Evolutionary conservation across 2,329 filamentous ascomycete species (phyloP), one percentile per base, ranked within the genome.

Genomic region (Meredithiella fracta): DNA sequence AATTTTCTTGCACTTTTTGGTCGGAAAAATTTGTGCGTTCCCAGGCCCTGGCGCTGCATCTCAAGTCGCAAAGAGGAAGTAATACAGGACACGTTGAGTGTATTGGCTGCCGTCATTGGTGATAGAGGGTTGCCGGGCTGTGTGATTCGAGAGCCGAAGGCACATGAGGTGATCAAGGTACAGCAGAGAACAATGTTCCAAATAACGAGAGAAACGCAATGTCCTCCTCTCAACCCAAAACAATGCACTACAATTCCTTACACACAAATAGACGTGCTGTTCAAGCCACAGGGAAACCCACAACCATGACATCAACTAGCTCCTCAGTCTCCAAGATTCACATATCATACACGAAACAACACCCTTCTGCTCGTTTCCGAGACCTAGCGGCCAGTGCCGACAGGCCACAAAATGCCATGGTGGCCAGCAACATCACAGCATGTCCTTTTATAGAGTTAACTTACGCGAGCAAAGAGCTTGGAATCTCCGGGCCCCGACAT

Each of bases 401-500:
- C 44, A 15, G 44, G 22, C 20, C 8, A 47, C 44, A 20, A 20
- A 47, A 47, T 20, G 22, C 20, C 44, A 47, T 23, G 44, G 44
- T 20, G 23, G 44, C 44, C 23, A 26, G 15, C 44, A 49, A 26
- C 23, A 49, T 49, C 22, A n/a, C 20, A 26, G 20, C 22, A 25
- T 26, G 22, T 4, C n/a, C 20, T 6, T 26, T 20, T 49, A 14
- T 25, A 22, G 50, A 26, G 22, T 38, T 11, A 52, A 70, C 77
- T 76, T 79, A 98, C 92, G 76, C 92, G 83, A 70, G 92, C 91
- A 76, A 98, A 98, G 73, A 98, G 83, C 80, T 96, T 97, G 73
- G 92, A 94, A 81, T 97, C 92, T 72, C 92, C 89, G 73, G 55
- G 54, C 7, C 57, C 50, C n/a, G 57, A 58, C 55, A 56, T 56